A percentile compares a stretch with the other conserved stretches of the same genome.
Evolutionary conservation across 2,329 filamentous ascomycete species (phyloP).

Genomic region (Fusarium chuoi): DNA sequence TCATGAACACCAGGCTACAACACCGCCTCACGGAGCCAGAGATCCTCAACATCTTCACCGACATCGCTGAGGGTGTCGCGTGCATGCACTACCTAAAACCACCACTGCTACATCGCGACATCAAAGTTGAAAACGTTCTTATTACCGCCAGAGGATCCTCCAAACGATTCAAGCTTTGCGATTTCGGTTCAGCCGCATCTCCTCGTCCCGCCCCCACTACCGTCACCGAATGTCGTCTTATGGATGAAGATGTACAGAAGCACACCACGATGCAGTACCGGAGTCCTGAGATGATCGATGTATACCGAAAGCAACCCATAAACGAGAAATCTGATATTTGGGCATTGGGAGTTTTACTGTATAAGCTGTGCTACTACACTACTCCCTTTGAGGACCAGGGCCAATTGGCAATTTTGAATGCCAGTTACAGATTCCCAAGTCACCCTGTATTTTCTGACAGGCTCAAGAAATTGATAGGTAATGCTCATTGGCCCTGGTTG

Average conservation of each 20-base stretch:
- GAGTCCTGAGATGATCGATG: conserved; percentile 98
- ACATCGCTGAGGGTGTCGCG: conserved; percentile 94
- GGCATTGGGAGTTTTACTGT: conserved; percentile 93
- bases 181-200: conserved; percentile 92
- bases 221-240: conserved; percentile 86
- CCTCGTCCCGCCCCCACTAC: conserved; percentile 87
- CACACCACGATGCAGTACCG: conserved; percentile 98
- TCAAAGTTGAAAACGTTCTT: conserved; percentile 98
- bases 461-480: conserved; percentile 89
- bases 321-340: conserved; percentile 99
- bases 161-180: conserved; percentile 92
- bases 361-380: conserved; percentile 99
- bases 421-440: conserved; percentile 89
- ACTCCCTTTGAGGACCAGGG: conserved; percentile 98
- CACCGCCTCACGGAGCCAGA: conserved; percentile 97
- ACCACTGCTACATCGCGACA: conserved; percentile 87
- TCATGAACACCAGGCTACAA: conserved; percentile 98
- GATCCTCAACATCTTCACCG: conserved; percentile 95
- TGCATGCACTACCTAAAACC: conserved; percentile 99
- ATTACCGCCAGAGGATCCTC: conserved; percentile 77
- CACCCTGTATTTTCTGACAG: conserved; percentile 91
- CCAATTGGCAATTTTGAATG: conserved; percentile 96
- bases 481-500: background rate
- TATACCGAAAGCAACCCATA: conserved; percentile 95
- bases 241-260: conserved; percentile 96